Evolutionary conservation across 257 asterid species (phyloP), one percentile per base, ranked within the genome.

Genomic region (Capsicum chinense): DNA sequence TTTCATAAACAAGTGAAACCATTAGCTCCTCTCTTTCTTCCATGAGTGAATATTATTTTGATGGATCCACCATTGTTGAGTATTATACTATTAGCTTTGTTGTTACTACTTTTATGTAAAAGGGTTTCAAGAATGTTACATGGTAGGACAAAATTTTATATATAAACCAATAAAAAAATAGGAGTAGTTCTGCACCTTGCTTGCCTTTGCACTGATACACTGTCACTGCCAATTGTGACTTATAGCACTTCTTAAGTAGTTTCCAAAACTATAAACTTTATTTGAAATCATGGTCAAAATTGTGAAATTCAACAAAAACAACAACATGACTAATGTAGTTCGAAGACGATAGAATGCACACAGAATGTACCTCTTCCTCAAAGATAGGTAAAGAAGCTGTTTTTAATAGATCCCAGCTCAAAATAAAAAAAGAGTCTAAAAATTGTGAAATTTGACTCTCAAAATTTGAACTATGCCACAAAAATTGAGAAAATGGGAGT

Each of bases 21-120:
- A 84, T 82, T 3, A 52, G 6, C 52, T 84, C 86, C 21, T 70
- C 78, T 64, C 86, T 83, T 81, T 79, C 84, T 71, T 85, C 88
- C 56, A 82, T 78, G 21, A 85, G 12, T 4, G 21, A 7, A 42
- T 82, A 62, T 62, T 62, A 37, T 71, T 47, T 19, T 26, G 9
- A 26, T 13, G 33, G 33, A 63, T 80, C 79, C 5, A 47, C 87
- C 85, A 88, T 88, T 78, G 9, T 44, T 44, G 42, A 21, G 69
- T 21, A 54, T 5, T 39, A 26, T 26, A 39, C 42, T 39, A 39
- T 39, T 13, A 12, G 10, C 1, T 16, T 69, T 2, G 3, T 64
- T 63, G 11, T 2, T 26, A 12, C 47, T 13, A 66, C 19, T 71
- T 17, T 17, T 9, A 44, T 70, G 19, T 39, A 39, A 16, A 48